These are phyloP conservation scores for Diaporthe nobilis DNA, from an alignment of 2,329 filamentous ascomycete genomes.

Conservation along the genomic window DNA sequence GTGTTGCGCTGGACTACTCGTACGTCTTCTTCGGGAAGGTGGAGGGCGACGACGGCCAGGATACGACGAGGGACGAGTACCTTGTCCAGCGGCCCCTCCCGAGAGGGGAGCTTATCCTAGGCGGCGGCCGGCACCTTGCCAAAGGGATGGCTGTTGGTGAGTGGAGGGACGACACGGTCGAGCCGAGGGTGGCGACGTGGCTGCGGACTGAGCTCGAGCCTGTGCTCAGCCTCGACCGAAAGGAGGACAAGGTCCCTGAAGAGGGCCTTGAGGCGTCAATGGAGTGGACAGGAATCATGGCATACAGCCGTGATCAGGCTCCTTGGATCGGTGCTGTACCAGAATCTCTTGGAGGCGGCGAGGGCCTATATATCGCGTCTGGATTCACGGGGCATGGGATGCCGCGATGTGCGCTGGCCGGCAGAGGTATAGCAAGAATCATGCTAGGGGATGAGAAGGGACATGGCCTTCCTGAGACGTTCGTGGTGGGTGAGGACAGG, in stretches of 20 bases:
- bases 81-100: conserved; percentile 77
- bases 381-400: conserved; percentile 84
- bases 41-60: conserved; percentile 42
- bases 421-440: conserved; percentile 73
- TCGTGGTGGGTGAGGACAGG: conserved; percentile 53
- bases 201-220: conserved; percentile 62
- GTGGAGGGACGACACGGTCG: conserved; percentile 54
- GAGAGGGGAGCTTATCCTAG: conserved; percentile 75
- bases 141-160: conserved; percentile 58
- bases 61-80: conserved; percentile 75
- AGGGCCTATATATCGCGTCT: conserved; percentile 73
- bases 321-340: conserved; percentile 82
- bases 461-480: conserved; percentile 61
- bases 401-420: conserved; percentile 79
- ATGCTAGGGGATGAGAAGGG: conserved; percentile 59
- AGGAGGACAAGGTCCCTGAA: conserved; percentile 54
- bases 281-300: conserved; percentile 88
- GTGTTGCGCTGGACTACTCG: conserved; percentile 64
- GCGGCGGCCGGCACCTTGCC: conserved; percentile 75
- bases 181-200: conserved; percentile 64
- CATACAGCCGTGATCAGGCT: conserved; percentile 75
- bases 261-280: conserved; percentile 62
- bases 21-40: conserved; percentile 71
- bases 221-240: conserved; percentile 57
- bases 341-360: conserved; percentile 60